These are phyloP conservation scores for Brachypodium distachyon DNA, from an alignment of 202 grass and related monocot genomes.

Conservation along the genomic window DNA sequence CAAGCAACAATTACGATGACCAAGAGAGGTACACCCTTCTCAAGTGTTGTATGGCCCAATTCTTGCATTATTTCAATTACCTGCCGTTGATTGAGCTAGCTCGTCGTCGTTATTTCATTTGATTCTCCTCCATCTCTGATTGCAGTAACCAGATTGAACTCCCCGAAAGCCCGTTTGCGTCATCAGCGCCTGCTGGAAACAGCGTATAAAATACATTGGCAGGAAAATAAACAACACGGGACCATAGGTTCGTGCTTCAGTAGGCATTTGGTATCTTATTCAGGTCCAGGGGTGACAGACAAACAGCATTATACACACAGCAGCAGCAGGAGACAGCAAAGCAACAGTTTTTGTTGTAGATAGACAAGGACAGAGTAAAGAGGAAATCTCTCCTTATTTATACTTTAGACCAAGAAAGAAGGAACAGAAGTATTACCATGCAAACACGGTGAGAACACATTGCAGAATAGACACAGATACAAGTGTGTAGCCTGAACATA, in stretches of 20 bases:
- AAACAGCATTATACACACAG: conserved; percentile 12
- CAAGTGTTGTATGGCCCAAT: neutral
- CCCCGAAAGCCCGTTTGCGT: conserved; percentile 53
- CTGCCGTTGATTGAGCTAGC: neutral
- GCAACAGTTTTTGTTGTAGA: conserved; percentile 26
- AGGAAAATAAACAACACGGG: neutral
- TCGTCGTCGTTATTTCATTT: neutral
- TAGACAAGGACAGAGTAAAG: neutral
- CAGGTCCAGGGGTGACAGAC: neutral
- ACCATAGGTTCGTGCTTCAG: neutral
- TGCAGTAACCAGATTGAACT: conserved; percentile 56
- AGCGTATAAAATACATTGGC: conserved; percentile 19
- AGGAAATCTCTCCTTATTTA: neutral
- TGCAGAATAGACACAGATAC: conserved; percentile 4
- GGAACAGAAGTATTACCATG: neutral
- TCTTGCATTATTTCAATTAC: neutral
- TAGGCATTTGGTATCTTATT: neutral
- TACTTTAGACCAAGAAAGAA: neutral
- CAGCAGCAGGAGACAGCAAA: neutral
- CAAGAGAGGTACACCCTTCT: conserved; percentile 29
- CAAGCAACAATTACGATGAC: conserved; percentile 19
- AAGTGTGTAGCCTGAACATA: conserved; percentile 34
- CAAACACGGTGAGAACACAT: neutral
- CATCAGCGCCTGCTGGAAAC: conserved; percentile 4
- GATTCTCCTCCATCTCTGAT: neutral